Percentiles rank a stretch among this genome's conserved stretches.
Evolutionary conservation across 345 rosid species (phyloP).

Genomic region (Acer saccharum): DNA sequence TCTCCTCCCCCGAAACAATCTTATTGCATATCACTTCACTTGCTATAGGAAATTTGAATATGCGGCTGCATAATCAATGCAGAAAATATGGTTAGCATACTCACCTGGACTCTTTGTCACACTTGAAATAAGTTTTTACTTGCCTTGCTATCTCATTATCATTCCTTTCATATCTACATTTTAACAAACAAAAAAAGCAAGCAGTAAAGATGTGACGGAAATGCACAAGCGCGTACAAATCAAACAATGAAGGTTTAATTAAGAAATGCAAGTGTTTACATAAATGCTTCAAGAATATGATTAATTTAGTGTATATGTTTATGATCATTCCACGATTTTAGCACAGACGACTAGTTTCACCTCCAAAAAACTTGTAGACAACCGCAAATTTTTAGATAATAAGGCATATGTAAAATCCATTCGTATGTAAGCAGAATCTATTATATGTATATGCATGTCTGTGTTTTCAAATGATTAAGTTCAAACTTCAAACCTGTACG

Average conservation of each 20-base stretch:
- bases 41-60: not conserved
- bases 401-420: not conserved
- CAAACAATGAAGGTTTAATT: too few relatives aligned
- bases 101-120: too few relatives aligned
- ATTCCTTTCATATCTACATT: too few relatives aligned
- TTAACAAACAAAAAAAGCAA: too few relatives aligned
- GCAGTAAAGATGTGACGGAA: not conserved
- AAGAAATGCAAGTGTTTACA: too few relatives aligned
- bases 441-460: not conserved
- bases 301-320: not conserved
- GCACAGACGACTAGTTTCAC: not conserved
- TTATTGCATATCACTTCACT: constrained; percentile 4
- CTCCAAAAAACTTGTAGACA: not conserved
- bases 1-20: not conserved
- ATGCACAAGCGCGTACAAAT: too few relatives aligned
- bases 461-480: constrained; percentile 4
- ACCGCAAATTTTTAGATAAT: not conserved
- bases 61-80: constrained; percentile 11
- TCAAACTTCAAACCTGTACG: constrained; percentile 33
- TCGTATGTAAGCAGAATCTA: not conserved
- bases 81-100: not conserved
- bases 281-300: not conserved
- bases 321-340: not conserved
- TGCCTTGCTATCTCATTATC: too few relatives aligned
- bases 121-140: too few relatives aligned